Conservation (phyloP, 345 rosid species). For the Linum lewisii region DNA sequence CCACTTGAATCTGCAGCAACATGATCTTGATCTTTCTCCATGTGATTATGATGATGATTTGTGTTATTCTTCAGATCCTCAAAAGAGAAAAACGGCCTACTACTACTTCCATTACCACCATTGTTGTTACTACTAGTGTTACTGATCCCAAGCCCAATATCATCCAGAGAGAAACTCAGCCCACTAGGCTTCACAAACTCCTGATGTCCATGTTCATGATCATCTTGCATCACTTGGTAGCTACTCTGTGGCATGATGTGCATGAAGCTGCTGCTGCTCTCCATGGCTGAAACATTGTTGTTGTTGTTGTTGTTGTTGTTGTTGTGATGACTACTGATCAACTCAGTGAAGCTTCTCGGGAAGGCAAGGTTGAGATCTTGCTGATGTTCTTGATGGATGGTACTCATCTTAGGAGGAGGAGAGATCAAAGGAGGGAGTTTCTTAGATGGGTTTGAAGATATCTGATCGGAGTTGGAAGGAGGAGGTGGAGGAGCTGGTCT, state of each 20-base stretch:
- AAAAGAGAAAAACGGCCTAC: constrained; percentile 79
- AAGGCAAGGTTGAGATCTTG: constrained; percentile 13
- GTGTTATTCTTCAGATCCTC: constrained; percentile 64
- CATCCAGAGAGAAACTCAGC: constrained; percentile 73
- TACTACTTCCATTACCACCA: constrained; percentile 25
- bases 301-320: constrained; percentile 13
- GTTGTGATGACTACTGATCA: constrained; percentile 18
- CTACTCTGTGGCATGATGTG: constrained; percentile 48
- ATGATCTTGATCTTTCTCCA: constrained; percentile 1
- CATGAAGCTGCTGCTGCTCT: constrained; percentile 51
- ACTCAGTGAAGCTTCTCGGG: background rate
- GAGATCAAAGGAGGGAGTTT: constrained; percentile 58
- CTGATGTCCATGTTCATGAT: too few species aligned
- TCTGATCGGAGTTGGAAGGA: constrained; percentile 14
- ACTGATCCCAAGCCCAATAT: constrained; percentile 40
- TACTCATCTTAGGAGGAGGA: constrained; percentile 45
- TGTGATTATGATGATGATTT: constrained; percentile 33
- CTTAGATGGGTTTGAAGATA: constrained; percentile 19
- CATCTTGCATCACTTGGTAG: constrained; percentile 30
- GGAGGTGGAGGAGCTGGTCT: constrained; percentile 45
- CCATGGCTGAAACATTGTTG: constrained; percentile 48
- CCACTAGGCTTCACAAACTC: constrained; percentile 48
- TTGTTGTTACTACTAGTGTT: too few species aligned
- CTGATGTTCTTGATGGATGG: constrained; percentile 39
- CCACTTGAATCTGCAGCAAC: constrained; percentile 50